Conservation (phyloP, 73 alveolate genomes). For the Paramecium tetraurelia region DNA sequence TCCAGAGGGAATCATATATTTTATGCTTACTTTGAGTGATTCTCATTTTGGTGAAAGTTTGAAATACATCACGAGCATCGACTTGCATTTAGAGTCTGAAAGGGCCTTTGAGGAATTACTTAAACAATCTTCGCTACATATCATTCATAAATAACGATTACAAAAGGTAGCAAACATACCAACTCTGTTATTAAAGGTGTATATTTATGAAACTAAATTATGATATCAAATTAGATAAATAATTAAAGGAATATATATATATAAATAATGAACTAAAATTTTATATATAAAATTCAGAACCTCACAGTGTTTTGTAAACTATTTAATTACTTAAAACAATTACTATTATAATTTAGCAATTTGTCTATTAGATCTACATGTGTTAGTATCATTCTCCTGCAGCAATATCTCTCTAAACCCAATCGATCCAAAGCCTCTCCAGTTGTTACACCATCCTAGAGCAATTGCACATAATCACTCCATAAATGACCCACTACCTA, state of each 20-base stretch:
- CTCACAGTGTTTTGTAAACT: slow-evolving; percentile 31
- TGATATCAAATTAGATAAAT: not conserved
- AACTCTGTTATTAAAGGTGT: not conserved
- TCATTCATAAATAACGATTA: not conserved
- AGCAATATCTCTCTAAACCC: slow-evolving; percentile 93
- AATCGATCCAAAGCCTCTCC: slow-evolving; percentile 87
- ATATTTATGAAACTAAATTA: slow-evolving; percentile 30
- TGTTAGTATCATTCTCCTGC: slow-evolving; percentile 97
- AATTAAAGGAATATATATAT: slow-evolving; percentile 29
- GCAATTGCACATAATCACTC: slow-evolving; percentile 84
- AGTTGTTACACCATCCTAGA: slow-evolving; percentile 64
- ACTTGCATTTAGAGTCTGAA: not conserved
- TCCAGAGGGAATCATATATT: not conserved
- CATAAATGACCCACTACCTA: slow-evolving; percentile 96
- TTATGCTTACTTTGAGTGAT: slow-evolving; percentile 1
- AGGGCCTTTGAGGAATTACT: not conserved
- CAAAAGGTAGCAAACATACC: slow-evolving; percentile 10
- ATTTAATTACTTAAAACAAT: not conserved
- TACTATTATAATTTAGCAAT: slow-evolving; percentile 89
- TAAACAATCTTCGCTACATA: not conserved
- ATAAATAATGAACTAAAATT: not conserved
- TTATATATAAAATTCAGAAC: not conserved
- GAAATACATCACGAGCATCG: not conserved
- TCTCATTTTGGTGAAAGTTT: not conserved
- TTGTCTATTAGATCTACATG: slow-evolving; percentile 96